Evolutionary conservation across 345 rosid genomes (phyloP), one percentile per base, ranked within the genome.

Genomic region (Gynandropsis gynandra): DNA sequence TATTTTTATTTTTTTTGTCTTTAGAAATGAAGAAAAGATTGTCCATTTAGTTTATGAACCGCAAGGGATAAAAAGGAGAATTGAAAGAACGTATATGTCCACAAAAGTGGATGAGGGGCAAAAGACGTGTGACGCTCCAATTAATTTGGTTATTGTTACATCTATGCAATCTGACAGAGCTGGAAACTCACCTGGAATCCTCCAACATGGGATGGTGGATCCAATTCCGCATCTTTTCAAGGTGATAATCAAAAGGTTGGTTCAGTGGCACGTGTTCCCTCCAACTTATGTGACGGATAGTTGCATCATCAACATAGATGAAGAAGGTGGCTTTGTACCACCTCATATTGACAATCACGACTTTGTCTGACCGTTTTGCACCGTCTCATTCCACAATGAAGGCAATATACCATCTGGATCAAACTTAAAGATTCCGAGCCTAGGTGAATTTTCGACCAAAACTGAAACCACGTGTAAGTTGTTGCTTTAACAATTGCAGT

Each of bases 101-200:
- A 0, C 67, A 54, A 1, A 87, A 83, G 69, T 83, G 97, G 94
- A 82, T 92, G 98, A 81, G 68, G 62, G 97, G 98, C 43, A 92
- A 92, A 78, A 97, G 95, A 31, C 76, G 94, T 8, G 67, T 80
- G 20, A 92, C 95, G 29, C 68, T 87, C 10, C 98, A n/a, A n/a
- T n/a, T n/a, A 92, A 54, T 92, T 87, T 42, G 98, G 98, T 34
- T 92, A 95, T 52, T 92, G 98, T 65, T 92, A 92, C 72, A 92
- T 85, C 62, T 85, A 92, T 58, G 82, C 88, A 43, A 47, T n/a
- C 35, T 1, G 98, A 87, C 54, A 85, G 69, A 72, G 55, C 63
- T 15, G 90, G 95, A 46, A 87, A 82, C 66, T 88, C 85, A 13
- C 88, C 98, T 0, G 98, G 97, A 31, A 87, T 92, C 24, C 78